These are phyloP conservation scores for Suillus tomentosus DNA, from an alignment of 768 basidiomycete genomes.

Conservation along the genomic window DNA sequence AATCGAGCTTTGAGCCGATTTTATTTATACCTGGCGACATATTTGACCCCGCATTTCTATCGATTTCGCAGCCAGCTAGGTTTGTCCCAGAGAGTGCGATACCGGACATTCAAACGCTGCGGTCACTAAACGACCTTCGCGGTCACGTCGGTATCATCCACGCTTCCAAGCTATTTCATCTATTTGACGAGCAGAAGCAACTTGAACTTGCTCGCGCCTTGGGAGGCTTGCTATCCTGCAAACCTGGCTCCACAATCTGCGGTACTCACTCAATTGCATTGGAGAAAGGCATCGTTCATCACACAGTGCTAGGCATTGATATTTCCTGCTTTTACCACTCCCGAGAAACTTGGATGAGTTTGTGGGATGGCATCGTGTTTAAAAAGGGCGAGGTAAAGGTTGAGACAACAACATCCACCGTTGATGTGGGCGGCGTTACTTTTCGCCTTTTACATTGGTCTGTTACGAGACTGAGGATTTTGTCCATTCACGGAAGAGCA, in stretches of 20 bases:
- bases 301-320: slow-evolving; percentile 14
- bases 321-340: slow-evolving; percentile 20
- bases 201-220: slow-evolving; percentile 18
- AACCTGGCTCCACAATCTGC: slow-evolving; percentile 24
- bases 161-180: slow-evolving; percentile 45
- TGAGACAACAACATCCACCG: background rate
- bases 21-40: slow-evolving; percentile 56
- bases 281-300: slow-evolving; percentile 10
- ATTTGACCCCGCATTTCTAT: slow-evolving; percentile 46
- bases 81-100: slow-evolving; percentile 19
- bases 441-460: slow-evolving; percentile 1
- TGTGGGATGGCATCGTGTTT: slow-evolving; percentile 18
- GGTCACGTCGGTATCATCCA: slow-evolving; percentile 50
- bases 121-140: slow-evolving; percentile 44
- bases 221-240: slow-evolving; percentile 22
- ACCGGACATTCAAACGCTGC: slow-evolving; percentile 34
- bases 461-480: background rate
- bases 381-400: slow-evolving; percentile 9
- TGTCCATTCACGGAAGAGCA: background rate
- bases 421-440: background rate
- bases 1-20: slow-evolving; percentile 47
- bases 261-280: slow-evolving; percentile 18
- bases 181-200: slow-evolving; percentile 23
- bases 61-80: slow-evolving; percentile 25
- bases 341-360: slow-evolving; percentile 16